Evolutionary conservation across 768 basidiomycete species (phyloP), one percentile per base, ranked within the genome.

Genomic region (Suillus brevipes): DNA sequence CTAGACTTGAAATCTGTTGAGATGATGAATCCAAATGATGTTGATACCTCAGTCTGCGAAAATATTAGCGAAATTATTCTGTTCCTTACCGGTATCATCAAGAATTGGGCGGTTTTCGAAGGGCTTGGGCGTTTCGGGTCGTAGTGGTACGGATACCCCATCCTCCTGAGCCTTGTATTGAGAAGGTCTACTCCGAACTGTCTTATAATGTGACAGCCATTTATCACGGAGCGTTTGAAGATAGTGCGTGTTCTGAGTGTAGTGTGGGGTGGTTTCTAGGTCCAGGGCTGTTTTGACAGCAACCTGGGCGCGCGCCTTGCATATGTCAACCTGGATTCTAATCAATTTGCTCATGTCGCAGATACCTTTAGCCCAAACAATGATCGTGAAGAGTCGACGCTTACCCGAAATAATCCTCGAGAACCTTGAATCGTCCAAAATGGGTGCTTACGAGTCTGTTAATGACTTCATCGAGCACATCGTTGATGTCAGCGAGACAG

Each of bases 61-160:
- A n/a, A n/a, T n/a, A n/a, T n/a, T n/a, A n/a, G n/a, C n/a, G n/a
- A n/a, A n/a, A n/a, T n/a, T n/a, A n/a, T n/a, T n/a, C n/a, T n/a
- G n/a, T n/a, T 45, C 45, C 20, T 20, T 43, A 28, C 28, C 1
- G 28, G 2, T 3, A 28, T 28, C 28, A 28, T 28, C 28, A n/a
- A n/a, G n/a, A n/a, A n/a, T n/a, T n/a, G n/a, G n/a, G 28, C 20
- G n/a, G 8, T 0, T 6, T 43, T 43, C 10, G 42, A 8, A 7
- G 42, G 42, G 6, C 14, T 10, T 88, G 89, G 64, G 88, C 90
- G 37, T 90, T 91, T 31, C 45, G n/a, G 45, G 45, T 45, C 9
- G 43, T 23, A 28, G 45, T 45, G 3, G 43, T 23, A 28, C 28
- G 28, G 45, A 4, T 47, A 5, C 18, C 43, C 6, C 18, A 20